Evolutionary conservation across 177 flowering plant species (phyloP).

Genomic region (Telopea speciosissima): DNA sequence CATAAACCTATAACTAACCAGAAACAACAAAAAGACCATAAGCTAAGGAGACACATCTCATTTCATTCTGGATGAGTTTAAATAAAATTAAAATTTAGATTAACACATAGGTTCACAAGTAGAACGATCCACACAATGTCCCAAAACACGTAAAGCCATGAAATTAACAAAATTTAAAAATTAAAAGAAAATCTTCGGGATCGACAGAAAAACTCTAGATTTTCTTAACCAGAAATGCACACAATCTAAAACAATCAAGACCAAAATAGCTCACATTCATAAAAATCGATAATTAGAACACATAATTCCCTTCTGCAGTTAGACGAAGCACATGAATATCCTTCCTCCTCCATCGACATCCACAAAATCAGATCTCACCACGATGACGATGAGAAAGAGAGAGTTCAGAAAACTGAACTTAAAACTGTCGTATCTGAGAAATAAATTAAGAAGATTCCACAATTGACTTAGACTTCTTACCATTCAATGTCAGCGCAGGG

Average conservation of each 20-base stretch:
- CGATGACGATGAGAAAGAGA: background rate
- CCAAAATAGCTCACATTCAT: background rate
- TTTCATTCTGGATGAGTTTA: background rate
- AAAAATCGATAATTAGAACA: background rate
- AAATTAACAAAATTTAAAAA: background rate
- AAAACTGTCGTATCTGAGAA: background rate
- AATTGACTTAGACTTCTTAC: conserved; percentile 1
- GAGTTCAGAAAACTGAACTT: background rate
- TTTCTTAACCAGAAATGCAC: background rate
- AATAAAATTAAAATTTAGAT: background rate
- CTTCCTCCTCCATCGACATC: background rate
- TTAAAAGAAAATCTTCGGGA: background rate
- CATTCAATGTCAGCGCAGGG: conserved; percentile 3
- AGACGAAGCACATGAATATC: background rate
- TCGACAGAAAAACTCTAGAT: background rate
- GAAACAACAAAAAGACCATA: background rate
- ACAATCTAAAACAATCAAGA: background rate
- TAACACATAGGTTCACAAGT: background rate
- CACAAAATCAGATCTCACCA: background rate
- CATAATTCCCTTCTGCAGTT: background rate
- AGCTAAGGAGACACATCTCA: background rate
- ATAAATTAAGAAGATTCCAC: background rate
- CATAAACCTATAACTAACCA: background rate
- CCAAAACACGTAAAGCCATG: background rate
- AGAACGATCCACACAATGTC: background rate